phyloP scores from a whole-genome alignment of 2,329 filamentous ascomycete genomes.

The Sporothrix inflata region DNA sequence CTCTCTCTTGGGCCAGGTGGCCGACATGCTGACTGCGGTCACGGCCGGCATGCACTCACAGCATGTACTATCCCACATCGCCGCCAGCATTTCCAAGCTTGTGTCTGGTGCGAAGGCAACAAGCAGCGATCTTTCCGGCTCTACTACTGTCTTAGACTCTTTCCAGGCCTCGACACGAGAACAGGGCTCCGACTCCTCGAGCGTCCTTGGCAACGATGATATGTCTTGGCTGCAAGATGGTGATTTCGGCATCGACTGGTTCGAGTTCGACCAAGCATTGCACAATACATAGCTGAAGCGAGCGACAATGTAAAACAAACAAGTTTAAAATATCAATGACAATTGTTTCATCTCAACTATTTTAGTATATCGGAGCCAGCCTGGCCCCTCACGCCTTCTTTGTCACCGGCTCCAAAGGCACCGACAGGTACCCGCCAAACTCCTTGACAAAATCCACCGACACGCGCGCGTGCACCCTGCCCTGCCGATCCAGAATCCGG shows the following conservation, averaged over 20 bases:
- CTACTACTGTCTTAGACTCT: background rate
- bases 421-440: background rate
- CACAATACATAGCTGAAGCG: background rate
- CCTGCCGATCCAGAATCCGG: slow-evolving; percentile 10
- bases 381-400: background rate
- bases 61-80: background rate
- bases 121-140: background rate
- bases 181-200: background rate
- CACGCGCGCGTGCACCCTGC: slow-evolving; percentile 1
- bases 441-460: slow-evolving; percentile 17
- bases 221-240: slow-evolving; percentile 6
- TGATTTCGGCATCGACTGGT: slow-evolving; percentile 16
- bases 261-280: background rate
- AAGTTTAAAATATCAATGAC: too few species aligned
- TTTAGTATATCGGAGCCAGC: background rate
- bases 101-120: background rate
- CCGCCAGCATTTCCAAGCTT: background rate
- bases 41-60: background rate
- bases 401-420: background rate
- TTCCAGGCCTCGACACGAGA: background rate
- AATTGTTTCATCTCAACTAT: too few species aligned
- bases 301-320: too few species aligned
- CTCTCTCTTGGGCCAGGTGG: background rate
- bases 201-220: background rate
- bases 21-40: background rate